Evolutionary conservation across 225 moss, liverwort and hornwort genomes (phyloP).

Genomic region (Physcomitrium patens): DNA sequence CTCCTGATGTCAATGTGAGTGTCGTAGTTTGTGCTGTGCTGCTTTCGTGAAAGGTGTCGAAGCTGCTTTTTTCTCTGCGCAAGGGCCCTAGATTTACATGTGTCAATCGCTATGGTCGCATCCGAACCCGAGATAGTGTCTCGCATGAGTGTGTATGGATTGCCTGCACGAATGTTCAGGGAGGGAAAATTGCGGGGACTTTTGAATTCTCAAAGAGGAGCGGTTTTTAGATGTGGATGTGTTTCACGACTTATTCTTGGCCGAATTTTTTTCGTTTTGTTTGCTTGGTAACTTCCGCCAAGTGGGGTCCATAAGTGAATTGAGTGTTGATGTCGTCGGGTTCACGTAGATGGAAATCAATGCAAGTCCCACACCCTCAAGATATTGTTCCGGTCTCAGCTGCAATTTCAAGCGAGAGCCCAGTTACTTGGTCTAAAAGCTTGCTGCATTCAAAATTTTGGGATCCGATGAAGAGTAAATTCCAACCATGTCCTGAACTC

Average conservation of each 20-base stretch:
- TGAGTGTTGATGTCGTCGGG: neutral
- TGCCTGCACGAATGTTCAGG: too few relatives aligned
- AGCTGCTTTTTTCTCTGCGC: too few relatives aligned
- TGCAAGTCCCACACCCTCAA: neutral
- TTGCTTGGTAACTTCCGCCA: neutral
- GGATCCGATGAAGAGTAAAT: neutral
- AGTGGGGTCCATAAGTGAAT: neutral
- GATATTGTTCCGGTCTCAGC: too few relatives aligned
- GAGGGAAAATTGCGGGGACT: too few relatives aligned
- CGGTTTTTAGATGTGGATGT: too few relatives aligned
- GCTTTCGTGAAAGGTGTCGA: neutral
- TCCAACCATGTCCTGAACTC: neutral
- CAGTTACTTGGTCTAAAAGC: neutral
- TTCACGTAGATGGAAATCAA: neutral
- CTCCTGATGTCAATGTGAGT: conserved; percentile 70
- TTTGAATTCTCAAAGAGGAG: too few relatives aligned
- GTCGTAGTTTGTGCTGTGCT: neutral
- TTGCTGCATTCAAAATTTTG: neutral
- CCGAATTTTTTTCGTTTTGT: neutral
- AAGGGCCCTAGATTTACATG: too few relatives aligned
- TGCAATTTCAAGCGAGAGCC: too few relatives aligned
- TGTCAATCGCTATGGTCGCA: too few relatives aligned
- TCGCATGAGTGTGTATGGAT: too few relatives aligned
- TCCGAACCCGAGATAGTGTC: too few relatives aligned
- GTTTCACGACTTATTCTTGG: neutral